Percentiles rank a stretch among this genome's conserved stretches.
phyloP scores from a whole-genome alignment of 2,329 filamentous ascomycete species.

The Colletotrichum lini region DNA sequence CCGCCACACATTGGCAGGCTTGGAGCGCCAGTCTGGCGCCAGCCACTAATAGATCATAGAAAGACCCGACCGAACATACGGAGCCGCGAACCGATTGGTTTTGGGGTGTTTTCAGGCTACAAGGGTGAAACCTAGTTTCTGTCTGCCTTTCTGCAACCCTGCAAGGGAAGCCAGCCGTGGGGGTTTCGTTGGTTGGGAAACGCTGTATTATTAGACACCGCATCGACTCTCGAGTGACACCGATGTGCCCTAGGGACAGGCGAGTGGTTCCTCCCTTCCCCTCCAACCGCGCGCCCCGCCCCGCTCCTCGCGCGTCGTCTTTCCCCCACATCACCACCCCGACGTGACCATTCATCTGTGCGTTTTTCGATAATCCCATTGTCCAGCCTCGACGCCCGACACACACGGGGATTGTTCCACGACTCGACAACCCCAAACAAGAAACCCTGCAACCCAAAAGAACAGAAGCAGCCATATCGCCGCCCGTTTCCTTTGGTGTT shows the following conservation, averaged over 20 bases:
- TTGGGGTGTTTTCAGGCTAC: too few relatives aligned
- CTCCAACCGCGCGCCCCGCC: neutral
- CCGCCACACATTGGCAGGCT: too few relatives aligned
- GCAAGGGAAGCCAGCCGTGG: neutral
- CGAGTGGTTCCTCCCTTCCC: neutral
- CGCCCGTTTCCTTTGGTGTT: neutral
- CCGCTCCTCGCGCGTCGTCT: neutral
- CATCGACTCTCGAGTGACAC: neutral
- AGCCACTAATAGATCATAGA: too few relatives aligned
- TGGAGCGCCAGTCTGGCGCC: too few relatives aligned
- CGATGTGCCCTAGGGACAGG: neutral
- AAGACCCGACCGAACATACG: too few relatives aligned
- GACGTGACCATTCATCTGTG: neutral
- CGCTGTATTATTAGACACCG: neutral
- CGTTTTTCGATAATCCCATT: conserved; percentile 3
- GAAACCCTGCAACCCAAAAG: neutral
- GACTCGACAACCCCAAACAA: neutral
- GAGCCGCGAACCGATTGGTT: too few relatives aligned
- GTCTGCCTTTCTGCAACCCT: too few relatives aligned
- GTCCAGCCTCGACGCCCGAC: neutral
- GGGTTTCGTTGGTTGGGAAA: neutral
- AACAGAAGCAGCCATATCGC: neutral
- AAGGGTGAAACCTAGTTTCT: too few relatives aligned
- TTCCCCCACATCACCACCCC: neutral
- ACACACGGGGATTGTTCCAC: conserved; percentile 4